These are phyloP conservation scores for Candida manassasensis DNA, from an alignment of 805 yeast genomes.

Conservation along the genomic window DNA sequence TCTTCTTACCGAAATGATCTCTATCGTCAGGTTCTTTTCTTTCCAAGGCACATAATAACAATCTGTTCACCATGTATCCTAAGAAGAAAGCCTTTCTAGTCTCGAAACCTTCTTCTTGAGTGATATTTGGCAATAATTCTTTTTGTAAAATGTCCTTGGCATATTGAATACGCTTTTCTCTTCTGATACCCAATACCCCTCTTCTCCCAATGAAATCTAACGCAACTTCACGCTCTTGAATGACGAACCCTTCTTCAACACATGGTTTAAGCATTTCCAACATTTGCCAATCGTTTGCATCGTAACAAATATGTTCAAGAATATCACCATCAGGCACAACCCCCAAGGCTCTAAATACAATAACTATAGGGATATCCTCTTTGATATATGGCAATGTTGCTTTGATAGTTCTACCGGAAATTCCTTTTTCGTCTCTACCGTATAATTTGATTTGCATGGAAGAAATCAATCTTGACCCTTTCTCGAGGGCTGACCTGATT, in stretches of 20 bases:
- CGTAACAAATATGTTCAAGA: conserved; percentile 96
- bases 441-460: conserved; percentile 90
- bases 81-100: conserved; percentile 94
- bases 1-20: conserved; percentile 98
- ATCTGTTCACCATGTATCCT: conserved; percentile 96
- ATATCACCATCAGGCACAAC: conserved; percentile 99
- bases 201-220: conserved; percentile 97
- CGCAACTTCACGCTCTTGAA: conserved; percentile 97
- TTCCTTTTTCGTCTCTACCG: conserved; percentile 72
- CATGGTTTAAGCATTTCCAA: conserved; percentile 98
- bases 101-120: conserved; percentile 96
- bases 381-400: conserved; percentile 96
- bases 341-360: conserved; percentile 96
- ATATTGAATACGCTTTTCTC: conserved; percentile 96
- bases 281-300: conserved; percentile 98
- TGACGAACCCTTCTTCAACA: conserved; percentile 97
- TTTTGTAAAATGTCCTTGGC: conserved; percentile 96
- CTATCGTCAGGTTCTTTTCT: conserved; percentile 98
- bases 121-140: conserved; percentile 94
- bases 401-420: conserved; percentile 75
- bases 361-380: conserved; percentile 94
- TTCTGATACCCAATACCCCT: conserved; percentile 92
- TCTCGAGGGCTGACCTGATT: conserved; percentile 93
- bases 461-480: conserved; percentile 92
- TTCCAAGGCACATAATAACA: conserved; percentile 91